Conservation (phyloP, 352 stramenopile genomes). For the Phytopythium vexans region DNA sequence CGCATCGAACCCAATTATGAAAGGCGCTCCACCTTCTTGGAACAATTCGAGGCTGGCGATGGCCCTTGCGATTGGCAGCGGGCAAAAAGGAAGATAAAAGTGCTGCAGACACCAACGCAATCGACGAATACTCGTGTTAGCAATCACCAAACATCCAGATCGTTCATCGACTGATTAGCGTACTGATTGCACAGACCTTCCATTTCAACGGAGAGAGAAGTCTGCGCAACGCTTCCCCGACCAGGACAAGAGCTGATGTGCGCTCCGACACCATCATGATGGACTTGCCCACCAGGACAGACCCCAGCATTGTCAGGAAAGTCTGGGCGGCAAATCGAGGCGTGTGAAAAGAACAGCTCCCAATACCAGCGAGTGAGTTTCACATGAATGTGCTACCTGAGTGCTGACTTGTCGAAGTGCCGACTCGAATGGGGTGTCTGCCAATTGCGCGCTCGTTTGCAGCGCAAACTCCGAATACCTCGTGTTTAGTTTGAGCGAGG, state of each 20-base stretch:
- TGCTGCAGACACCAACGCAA: constrained; percentile 22
- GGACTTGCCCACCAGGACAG: constrained; percentile 47
- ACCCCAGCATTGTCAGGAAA: constrained; percentile 36
- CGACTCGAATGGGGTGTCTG: constrained; percentile 25
- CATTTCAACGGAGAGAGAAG: constrained; percentile 58
- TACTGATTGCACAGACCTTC: constrained; percentile 21
- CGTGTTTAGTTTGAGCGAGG: constrained; percentile 15
- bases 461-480: constrained; percentile 39
- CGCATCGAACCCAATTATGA: constrained; percentile 57
- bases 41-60: neutral
- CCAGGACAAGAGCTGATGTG: constrained; percentile 27
- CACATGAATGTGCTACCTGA: constrained; percentile 26
- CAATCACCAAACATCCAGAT: neutral
- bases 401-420: constrained; percentile 55
- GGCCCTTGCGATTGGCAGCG: constrained; percentile 23
- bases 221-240: constrained; percentile 32
- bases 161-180: too few species aligned
- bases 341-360: neutral
- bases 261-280: constrained; percentile 58
- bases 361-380: neutral
- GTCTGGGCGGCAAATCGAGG: constrained; percentile 22
- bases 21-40: constrained; percentile 17
- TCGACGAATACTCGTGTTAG: neutral
- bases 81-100: constrained; percentile 53
- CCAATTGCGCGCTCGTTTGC: constrained; percentile 3